phyloP scores from a whole-genome alignment of 2,329 filamentous ascomycete species.

The Penicillium sp. region DNA sequence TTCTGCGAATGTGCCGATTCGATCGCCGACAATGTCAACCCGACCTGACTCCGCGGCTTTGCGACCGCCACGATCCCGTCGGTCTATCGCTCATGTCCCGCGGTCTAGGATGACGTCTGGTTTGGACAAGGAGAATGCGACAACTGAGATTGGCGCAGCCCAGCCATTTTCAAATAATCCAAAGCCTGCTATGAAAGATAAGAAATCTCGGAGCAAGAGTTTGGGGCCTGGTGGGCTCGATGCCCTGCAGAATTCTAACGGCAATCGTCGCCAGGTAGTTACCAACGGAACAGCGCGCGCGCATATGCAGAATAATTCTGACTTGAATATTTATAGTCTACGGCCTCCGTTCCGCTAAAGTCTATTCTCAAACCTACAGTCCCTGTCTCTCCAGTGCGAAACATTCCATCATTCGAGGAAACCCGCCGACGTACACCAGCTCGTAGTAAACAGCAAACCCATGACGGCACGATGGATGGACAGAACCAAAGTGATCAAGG shows the following conservation, averaged over 20 bases:
- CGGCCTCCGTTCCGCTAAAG: constrained; percentile 47
- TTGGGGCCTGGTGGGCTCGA: constrained; percentile 89
- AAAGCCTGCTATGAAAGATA: constrained; percentile 44
- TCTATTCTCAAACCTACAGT: constrained; percentile 82
- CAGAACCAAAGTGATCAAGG: constrained; percentile 15
- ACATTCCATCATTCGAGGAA: constrained; percentile 61
- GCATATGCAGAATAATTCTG: constrained; percentile 2
- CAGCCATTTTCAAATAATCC: constrained; percentile 24
- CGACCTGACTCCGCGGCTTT: constrained; percentile 34
- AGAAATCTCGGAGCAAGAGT: constrained; percentile 89
- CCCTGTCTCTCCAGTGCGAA: constrained; percentile 61
- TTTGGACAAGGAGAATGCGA: constrained; percentile 75
- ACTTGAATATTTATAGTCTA: constrained; percentile 35
- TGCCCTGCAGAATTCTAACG: constrained; percentile 69
- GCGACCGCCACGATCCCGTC: constrained; percentile 52
- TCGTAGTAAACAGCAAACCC: constrained; percentile 28
- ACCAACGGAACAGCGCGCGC: constrained; percentile 2
- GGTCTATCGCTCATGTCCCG: constrained; percentile 66
- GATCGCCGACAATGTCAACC: constrained; percentile 30
- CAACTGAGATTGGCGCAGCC: constrained; percentile 59
- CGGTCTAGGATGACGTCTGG: constrained; percentile 46
- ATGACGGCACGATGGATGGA: constrained; percentile 11
- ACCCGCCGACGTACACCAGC: constrained; percentile 41
- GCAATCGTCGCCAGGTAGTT: constrained; percentile 75
- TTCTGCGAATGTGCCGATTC: constrained; percentile 8